Evolutionary conservation across 352 stramenopile species (phyloP), one percentile per base, ranked within the genome.

Genomic region (Globisporangium iwayamae): DNA sequence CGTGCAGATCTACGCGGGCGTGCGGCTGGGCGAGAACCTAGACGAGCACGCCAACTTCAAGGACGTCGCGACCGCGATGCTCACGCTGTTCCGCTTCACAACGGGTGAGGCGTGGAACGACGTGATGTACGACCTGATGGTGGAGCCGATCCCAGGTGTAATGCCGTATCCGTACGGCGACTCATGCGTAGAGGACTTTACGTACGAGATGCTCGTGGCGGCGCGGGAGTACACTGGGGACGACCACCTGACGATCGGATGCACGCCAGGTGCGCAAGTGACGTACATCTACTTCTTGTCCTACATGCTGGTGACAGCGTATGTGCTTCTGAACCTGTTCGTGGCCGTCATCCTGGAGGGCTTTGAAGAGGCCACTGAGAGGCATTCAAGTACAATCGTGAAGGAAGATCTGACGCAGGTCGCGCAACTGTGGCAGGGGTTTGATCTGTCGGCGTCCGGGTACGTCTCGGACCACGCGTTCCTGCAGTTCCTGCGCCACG

Each of bases 281-380:
- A 83, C 78, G 30, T 83, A 87, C 63, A 65, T 87, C 1, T 94
- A 88, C 74, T 93, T 94, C 56, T 56, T 78, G 13, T 75, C 74
- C 51, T 93, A 88, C 67, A 73, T 87, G 62, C 45, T 92, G 8
- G 25, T 93, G 41, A 70, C 74, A 14, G 75, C 78, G 38, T 94
- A 91, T 64, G 81, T 91, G 39, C 57, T 94, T 43, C 58, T 95
- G 32, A 93, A 91, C 60, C 66, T 95, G 18, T 88, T 94, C 45
- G 82, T 93, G 1, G 86, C 86, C 30, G 83, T 94, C 8, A 89
- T 95, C 56, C 69, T 95, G 22, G 84, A 95, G 52, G 75, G 79
- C 34, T 95, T 95, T 63, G 69, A 78, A 58, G 84, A 92, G 46
- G 76, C 70, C 4, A 79, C 70, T 3, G 75, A 76, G 66, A 75